These are phyloP conservation scores for Ceratocystis colombiana DNA, from an alignment of 2,329 filamentous ascomycete species.

Conservation along the genomic window DNA sequence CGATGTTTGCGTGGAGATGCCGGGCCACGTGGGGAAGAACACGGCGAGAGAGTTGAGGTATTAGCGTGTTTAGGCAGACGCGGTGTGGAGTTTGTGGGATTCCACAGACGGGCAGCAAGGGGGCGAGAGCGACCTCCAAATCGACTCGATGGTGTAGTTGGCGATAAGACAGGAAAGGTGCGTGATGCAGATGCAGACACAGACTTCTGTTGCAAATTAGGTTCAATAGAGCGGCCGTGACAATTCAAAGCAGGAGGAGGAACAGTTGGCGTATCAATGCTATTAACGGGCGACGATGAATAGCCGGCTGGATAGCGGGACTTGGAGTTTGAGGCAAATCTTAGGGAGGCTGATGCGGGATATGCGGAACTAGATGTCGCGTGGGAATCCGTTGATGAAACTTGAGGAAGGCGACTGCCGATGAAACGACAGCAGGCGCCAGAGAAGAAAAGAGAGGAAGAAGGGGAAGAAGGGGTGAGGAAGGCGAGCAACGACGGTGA, in stretches of 20 bases:
- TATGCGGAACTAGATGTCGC: constrained; percentile 26
- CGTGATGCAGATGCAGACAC: constrained; percentile 13
- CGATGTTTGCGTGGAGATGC: constrained; percentile 36
- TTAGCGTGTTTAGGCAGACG: constrained; percentile 31
- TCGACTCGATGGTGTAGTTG: background rate
- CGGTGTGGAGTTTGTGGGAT: constrained; percentile 51
- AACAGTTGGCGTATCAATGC: background rate
- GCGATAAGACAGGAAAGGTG: constrained; percentile 11
- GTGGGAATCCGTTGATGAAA: constrained; percentile 43
- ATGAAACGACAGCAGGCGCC: constrained; percentile 36
- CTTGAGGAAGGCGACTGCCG: constrained; percentile 37
- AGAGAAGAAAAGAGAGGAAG: constrained; percentile 4
- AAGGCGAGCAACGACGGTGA: background rate
- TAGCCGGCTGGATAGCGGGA: background rate
- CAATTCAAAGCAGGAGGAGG: constrained; percentile 5
- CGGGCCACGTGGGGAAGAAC: constrained; percentile 1
- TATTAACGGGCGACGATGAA: background rate
- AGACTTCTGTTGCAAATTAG: constrained; percentile 5
- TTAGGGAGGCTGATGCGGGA: constrained; percentile 24
- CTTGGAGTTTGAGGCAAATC: constrained; percentile 22
- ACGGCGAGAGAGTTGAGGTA: constrained; percentile 23
- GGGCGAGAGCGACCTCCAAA: constrained; percentile 34
- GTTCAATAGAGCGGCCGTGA: constrained; percentile 18
- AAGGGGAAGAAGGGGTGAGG: constrained; percentile 25
- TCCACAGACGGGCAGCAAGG: constrained; percentile 47